phyloP scores from a whole-genome alignment of 1,284 basidiomycete genomes.

The Apiotrichum gamsii region DNA sequence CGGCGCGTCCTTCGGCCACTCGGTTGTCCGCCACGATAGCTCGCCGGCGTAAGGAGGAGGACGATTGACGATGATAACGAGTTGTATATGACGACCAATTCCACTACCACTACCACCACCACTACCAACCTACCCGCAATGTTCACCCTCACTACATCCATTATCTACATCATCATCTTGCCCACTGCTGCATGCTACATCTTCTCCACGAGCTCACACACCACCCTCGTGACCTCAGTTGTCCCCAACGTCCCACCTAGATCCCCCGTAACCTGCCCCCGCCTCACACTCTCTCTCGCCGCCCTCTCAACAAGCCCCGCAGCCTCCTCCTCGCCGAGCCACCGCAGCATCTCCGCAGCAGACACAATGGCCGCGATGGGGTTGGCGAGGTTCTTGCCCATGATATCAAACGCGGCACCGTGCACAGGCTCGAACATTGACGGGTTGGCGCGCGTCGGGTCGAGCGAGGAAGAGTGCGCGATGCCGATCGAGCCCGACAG shows the following conservation, averaged over 20 bases:
- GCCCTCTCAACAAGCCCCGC: slow-evolving; percentile 62
- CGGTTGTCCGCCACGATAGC: too few relatives aligned
- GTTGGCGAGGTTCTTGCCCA: slow-evolving; percentile 76
- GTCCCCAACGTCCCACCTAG: slow-evolving; percentile 74
- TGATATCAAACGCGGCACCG: slow-evolving; percentile 87
- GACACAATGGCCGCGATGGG: slow-evolving; percentile 89
- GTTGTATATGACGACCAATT: too few relatives aligned
- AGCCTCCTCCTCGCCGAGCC: slow-evolving; percentile 41
- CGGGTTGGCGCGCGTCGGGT: slow-evolving; percentile 70
- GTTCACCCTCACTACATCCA: too few relatives aligned
- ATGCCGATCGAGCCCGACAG: slow-evolving; percentile 97
- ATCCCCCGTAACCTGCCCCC: slow-evolving; percentile 77
- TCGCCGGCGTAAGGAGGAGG: too few relatives aligned
- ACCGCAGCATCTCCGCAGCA: slow-evolving; percentile 72
- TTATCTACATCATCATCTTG: too few relatives aligned
- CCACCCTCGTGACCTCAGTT: slow-evolving; percentile 67
- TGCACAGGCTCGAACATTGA: slow-evolving; percentile 72
- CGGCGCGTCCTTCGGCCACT: too few relatives aligned
- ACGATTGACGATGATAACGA: too few relatives aligned
- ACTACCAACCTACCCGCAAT: too few relatives aligned
- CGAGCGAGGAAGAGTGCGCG: slow-evolving; percentile 79
- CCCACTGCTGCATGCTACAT: too few relatives aligned
- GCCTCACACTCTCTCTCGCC: slow-evolving; percentile 58
- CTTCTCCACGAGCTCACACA: slow-evolving; percentile 1
- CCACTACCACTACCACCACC: too few relatives aligned